Evolutionary conservation across 2,329 filamentous ascomycete genomes (phyloP), one percentile per base, ranked within the genome.

Genomic region (Microdochium paspali): DNA sequence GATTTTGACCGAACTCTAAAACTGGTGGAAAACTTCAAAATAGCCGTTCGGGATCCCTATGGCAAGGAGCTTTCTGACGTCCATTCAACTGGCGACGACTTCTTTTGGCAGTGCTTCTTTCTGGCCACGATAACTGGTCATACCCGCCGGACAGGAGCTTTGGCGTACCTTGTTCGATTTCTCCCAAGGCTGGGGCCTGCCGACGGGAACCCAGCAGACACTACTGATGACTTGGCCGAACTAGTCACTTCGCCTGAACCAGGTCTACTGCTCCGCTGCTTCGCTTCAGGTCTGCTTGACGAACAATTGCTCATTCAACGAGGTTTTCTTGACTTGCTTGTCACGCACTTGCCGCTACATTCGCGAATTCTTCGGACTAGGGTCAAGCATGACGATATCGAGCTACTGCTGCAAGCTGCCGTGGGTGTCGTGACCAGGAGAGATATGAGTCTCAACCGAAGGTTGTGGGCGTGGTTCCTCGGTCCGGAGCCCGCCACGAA

Each of bases 101-200:
- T 93, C 64, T 98, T 97, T 64, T 98, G 93, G 93, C 93, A 98
- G 68, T 96, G 90, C 63, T 85, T 98, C 61, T 97, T 98, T 59
- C 71, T 98, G 18, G 89, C 91, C 10, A 85, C 88, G 18, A 93
- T 98, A 50, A 96, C 93, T 1, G 91, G 90, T 58, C 79, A 88
- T 39, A 90, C 84, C 51, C 79, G 91, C 51, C 82, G 93, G 47
- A 82, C 87, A 53, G 93, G 93, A 24, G 90, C 90, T 32, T 72
- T 98, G 49, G 90, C 90, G 26, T 98, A 94, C 64, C 72, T 98
- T 35, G 74, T 80, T 44, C 84, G 90, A 49, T 82, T 81, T 57
- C 70, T 98, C 25, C 93, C 94, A 20, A 84, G 77, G 55, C 71
- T 95, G 47, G 80, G 77, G 6, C 64, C 70, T 9, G 47, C 65